A percentile compares a stretch with the other conserved stretches of the same genome.
These are phyloP conservation scores for Acanthamoeba polyphaga DNA, from an alignment of 208 protist genomes.

Conservation along the genomic window DNA sequence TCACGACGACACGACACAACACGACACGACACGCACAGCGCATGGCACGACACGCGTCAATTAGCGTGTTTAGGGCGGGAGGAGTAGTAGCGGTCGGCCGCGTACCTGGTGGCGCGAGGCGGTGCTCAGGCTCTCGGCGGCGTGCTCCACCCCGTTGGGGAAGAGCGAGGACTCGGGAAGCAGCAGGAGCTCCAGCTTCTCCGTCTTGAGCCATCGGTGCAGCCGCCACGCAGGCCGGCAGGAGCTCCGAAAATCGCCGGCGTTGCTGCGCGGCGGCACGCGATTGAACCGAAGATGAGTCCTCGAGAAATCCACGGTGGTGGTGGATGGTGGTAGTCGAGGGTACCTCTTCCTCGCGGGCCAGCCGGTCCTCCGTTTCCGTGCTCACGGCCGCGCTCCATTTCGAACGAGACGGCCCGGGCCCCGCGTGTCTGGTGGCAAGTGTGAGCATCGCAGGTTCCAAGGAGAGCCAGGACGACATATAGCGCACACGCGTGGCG, in stretches of 20 bases:
- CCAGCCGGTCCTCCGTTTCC: constrained; percentile 7
- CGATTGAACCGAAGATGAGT: background rate
- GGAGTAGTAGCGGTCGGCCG: background rate
- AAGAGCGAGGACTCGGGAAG: constrained; percentile 35
- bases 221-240: constrained; percentile 39
- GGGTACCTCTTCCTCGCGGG: background rate
- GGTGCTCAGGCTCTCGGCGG: constrained; percentile 5
- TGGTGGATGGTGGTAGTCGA: too few relatives aligned
- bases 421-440: background rate
- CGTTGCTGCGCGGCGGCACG: background rate
- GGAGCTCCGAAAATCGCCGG: constrained; percentile 20
- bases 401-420: constrained; percentile 23
- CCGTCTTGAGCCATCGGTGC: constrained; percentile 69
- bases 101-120: constrained; percentile 16
- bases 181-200: constrained; percentile 67
- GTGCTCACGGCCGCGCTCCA: constrained; percentile 48
- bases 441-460: background rate
- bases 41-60: background rate
- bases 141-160: constrained; percentile 20
- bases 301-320: too few relatives aligned
- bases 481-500: too few relatives aligned
- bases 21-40: background rate
- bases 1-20: background rate
- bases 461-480: background rate
- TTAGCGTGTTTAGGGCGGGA: background rate